Percentiles rank a stretch among this genome's conserved stretches.
Evolutionary conservation across 176 grass and related monocot species (phyloP).

Genomic region (Phoenix roebelenii): DNA sequence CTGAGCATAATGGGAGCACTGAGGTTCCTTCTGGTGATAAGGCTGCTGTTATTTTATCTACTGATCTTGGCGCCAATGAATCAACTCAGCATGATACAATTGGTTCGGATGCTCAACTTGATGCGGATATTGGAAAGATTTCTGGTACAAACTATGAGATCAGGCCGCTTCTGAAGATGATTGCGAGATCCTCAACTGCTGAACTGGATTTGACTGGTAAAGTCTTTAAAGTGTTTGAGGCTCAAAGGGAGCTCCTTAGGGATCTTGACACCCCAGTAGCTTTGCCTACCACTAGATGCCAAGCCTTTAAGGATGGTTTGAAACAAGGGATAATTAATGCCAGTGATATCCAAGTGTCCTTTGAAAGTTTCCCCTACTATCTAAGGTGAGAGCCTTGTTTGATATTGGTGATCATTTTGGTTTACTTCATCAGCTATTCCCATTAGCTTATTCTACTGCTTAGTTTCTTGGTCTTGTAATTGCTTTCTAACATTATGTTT

Average conservation of each 20-base stretch:
- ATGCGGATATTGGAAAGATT: slow-evolving; percentile 56
- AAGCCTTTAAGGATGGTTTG: slow-evolving; percentile 88
- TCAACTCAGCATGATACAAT: slow-evolving; percentile 36
- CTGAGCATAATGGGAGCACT: slow-evolving; percentile 47
- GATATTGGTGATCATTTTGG: slow-evolving; percentile 12
- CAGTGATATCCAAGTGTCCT: slow-evolving; percentile 76
- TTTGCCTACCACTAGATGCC: slow-evolving; percentile 57
- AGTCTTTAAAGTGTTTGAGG: slow-evolving; percentile 74
- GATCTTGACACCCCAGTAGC: slow-evolving; percentile 35
- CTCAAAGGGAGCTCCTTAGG: slow-evolving; percentile 63
- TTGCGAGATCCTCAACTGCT: slow-evolving; percentile 49
- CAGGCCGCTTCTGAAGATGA: slow-evolving; percentile 64
- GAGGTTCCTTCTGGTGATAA: slow-evolving; percentile 52
- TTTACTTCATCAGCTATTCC: slow-evolving; percentile 13
- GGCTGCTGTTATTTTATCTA: slow-evolving; percentile 30
- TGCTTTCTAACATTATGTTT: no score
- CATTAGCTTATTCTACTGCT: no score
- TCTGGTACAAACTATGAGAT: slow-evolving; percentile 50
- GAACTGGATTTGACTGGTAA: slow-evolving; percentile 81
- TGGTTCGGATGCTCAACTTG: slow-evolving; percentile 43
- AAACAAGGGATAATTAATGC: slow-evolving; percentile 76
- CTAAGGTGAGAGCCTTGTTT: slow-evolving; percentile 48
- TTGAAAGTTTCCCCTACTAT: slow-evolving; percentile 95
- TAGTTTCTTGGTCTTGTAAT: no score
- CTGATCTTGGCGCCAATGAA: slow-evolving; percentile 43